These are phyloP conservation scores for Tympanopsis confertula DNA, from an alignment of 2,329 filamentous ascomycete genomes.

Conservation along the genomic window DNA sequence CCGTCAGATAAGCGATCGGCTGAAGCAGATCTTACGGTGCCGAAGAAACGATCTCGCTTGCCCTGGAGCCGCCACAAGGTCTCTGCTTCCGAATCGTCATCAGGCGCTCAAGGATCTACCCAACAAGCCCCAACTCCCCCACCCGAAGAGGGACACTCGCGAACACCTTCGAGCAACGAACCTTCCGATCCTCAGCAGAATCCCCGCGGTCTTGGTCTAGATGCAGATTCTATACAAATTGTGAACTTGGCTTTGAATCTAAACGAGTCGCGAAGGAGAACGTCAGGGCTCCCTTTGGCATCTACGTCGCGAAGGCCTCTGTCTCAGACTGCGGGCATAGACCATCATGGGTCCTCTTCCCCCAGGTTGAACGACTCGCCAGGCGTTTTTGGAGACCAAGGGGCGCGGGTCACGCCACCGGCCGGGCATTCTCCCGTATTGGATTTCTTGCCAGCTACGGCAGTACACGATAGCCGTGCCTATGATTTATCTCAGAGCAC, in stretches of 20 bases:
- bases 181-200: too few relatives aligned
- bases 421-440: not conserved
- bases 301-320: too few relatives aligned
- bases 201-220: not conserved
- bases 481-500: not conserved
- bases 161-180: too few relatives aligned
- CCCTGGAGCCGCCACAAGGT: not conserved
- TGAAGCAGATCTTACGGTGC: not conserved
- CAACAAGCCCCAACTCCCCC: not conserved
- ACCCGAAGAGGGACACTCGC: not conserved
- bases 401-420: too few relatives aligned
- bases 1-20: not conserved
- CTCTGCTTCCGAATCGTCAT: not conserved
- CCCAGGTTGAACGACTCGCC: too few relatives aligned
- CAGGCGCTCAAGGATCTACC: not conserved
- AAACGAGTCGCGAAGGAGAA: not conserved
- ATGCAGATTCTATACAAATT: not conserved
- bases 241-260: conserved; percentile 1
- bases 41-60: not conserved
- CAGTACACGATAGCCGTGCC: not conserved
- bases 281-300: too few relatives aligned
- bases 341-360: too few relatives aligned
- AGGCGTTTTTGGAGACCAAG: too few relatives aligned
- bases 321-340: too few relatives aligned
- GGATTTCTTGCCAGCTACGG: not conserved